Evolutionary conservation across 1,139 yeast species (phyloP).

Genomic region (Protomyces inundatus): DNA sequence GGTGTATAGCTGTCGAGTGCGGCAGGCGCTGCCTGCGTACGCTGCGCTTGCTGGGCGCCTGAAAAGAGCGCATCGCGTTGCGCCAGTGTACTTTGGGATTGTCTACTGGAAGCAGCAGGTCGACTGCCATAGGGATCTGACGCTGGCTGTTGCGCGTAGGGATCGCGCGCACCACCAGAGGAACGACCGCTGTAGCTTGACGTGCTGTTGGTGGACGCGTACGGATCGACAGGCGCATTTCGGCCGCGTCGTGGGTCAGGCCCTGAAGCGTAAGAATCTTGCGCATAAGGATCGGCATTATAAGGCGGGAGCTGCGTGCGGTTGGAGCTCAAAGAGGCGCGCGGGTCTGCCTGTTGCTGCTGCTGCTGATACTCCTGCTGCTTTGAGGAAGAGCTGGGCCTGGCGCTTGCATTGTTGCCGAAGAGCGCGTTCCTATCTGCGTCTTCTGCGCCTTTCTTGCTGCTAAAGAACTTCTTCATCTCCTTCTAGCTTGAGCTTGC

Average conservation of each 20-base stretch:
- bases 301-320: conserved; percentile 14
- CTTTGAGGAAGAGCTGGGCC: conserved; percentile 1
- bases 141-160: conserved; percentile 1
- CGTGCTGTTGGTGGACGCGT: not conserved
- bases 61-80: conserved; percentile 21
- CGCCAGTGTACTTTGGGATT: conserved; percentile 3
- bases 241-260: not conserved
- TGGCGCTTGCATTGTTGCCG: conserved; percentile 7
- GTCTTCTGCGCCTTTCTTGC: conserved; percentile 4
- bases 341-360: not conserved
- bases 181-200: no score
- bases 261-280: conserved; percentile 8
- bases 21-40: not conserved
- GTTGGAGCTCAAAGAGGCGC: not conserved
- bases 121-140: not conserved
- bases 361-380: not conserved
- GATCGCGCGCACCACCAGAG: conserved; percentile 5
- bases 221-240: not conserved
- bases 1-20: not conserved
- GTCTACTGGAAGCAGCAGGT: not conserved
- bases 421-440: conserved; percentile 23
- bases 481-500: not conserved
- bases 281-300: not conserved
- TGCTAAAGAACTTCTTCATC: conserved; percentile 20
- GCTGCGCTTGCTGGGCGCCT: conserved; percentile 18